A percentile compares a stretch with the other conserved stretches of the same genome.
phyloP scores from a whole-genome alignment of 2,329 filamentous ascomycete species.

The Emmonsiellopsis sp. region DNA sequence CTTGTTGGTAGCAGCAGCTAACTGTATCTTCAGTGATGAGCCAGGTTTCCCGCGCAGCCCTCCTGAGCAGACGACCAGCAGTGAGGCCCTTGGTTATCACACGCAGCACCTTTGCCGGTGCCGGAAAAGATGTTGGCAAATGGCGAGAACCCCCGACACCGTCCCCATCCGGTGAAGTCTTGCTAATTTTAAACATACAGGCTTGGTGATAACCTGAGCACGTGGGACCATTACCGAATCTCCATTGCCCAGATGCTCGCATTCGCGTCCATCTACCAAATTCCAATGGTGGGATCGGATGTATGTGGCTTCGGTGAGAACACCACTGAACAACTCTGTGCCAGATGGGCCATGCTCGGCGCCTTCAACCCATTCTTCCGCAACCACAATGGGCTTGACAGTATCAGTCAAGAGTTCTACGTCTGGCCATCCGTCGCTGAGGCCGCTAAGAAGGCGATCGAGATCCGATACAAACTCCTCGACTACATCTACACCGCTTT shows the following conservation, averaged over 20 bases:
- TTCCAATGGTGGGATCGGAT: conserved; percentile 62
- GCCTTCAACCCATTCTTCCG: conserved; percentile 70
- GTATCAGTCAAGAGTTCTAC: conserved; percentile 63
- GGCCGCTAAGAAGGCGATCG: conserved; percentile 60
- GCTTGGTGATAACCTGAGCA: conserved; percentile 53
- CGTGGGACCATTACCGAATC: conserved; percentile 52
- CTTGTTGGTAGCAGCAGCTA: neutral
- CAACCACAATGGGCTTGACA: conserved; percentile 54
- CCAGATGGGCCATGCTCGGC: conserved; percentile 65
- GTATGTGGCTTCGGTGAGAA: conserved; percentile 67
- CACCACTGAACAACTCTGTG: conserved; percentile 60
- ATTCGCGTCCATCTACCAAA: conserved; percentile 57
- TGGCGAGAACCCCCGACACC: conserved; percentile 25
- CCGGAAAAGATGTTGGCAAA: conserved; percentile 45
- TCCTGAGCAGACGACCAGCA: conserved; percentile 51
- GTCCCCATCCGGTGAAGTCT: neutral
- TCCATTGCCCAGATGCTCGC: conserved; percentile 52
- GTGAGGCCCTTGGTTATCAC: conserved; percentile 59
- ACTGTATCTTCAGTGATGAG: conserved; percentile 49
- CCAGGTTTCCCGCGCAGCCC: conserved; percentile 48
- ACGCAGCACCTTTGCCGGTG: conserved; percentile 60
- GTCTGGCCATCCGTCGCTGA: conserved; percentile 54
- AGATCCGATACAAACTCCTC: conserved; percentile 64
- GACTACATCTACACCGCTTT: conserved; percentile 73
- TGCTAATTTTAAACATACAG: conserved; percentile 12